These are phyloP conservation scores for Eleusine indica DNA, from an alignment of 176 grass and related monocot genomes.

Conservation along the genomic window DNA sequence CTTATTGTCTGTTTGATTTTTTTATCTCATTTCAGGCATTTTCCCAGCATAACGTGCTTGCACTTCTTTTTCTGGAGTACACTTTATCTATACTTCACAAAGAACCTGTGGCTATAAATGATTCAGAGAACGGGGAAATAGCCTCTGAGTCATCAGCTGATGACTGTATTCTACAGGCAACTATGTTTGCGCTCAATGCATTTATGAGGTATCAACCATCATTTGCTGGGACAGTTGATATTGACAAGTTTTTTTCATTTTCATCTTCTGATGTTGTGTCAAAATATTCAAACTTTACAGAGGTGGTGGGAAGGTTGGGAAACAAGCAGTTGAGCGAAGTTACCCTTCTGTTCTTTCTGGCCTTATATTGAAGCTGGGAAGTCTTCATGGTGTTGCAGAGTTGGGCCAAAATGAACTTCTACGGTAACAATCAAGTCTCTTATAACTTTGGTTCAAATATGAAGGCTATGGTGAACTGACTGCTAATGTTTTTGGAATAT, in stretches of 20 bases:
- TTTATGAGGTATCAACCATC: constrained; percentile 73
- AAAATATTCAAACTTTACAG: constrained; percentile 54
- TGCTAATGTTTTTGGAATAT: constrained; percentile 18
- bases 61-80: constrained; percentile 78
- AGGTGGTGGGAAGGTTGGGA: constrained; percentile 88
- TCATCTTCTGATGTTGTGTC: constrained; percentile 42
- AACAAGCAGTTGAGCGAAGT: constrained; percentile 93
- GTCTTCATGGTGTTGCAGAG: constrained; percentile 79
- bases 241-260: constrained; percentile 8
- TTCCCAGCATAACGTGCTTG: constrained; percentile 83
- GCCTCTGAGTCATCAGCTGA: constrained; percentile 66
- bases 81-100: constrained; percentile 83
- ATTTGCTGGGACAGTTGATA: constrained; percentile 40
- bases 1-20: constrained; percentile 33
- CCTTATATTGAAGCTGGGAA: constrained; percentile 88
- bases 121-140: constrained; percentile 74
- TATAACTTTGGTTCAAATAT: constrained; percentile 35
- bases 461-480: constrained; percentile 27
- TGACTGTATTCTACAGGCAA: constrained; percentile 79
- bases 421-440: constrained; percentile 43
- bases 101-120: constrained; percentile 63
- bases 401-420: constrained; percentile 70
- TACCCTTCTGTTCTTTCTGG: constrained; percentile 89
- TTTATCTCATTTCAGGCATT: constrained; percentile 61
- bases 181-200: constrained; percentile 89